Conservation (phyloP, 768 basidiomycete species). For the Rhizopogon salebrosus region DNA sequence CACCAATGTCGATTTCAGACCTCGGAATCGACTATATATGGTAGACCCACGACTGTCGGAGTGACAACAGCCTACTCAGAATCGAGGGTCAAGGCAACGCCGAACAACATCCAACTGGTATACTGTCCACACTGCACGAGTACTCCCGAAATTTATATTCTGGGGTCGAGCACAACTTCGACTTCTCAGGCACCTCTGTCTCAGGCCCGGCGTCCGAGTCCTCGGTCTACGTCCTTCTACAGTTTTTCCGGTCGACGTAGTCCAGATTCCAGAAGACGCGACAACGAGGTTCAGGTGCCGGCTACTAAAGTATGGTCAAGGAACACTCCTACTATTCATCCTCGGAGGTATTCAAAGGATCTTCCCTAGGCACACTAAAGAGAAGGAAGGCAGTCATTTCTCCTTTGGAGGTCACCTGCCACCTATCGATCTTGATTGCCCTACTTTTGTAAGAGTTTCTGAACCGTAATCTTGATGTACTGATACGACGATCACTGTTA, state of each 20-base stretch:
- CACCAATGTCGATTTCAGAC: no score
- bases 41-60: no score
- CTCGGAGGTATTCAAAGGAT: conserved; percentile 4
- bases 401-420: not conserved
- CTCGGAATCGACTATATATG: no score
- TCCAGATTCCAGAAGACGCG: not conserved
- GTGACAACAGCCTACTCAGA: no score
- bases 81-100: conserved; percentile 7
- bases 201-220: not conserved
- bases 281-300: not conserved
- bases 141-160: conserved; percentile 3
- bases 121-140: conserved; percentile 3
- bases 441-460: conserved; percentile 6
- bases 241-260: conserved; percentile 5
- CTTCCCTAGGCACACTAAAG: no score
- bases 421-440: not conserved
- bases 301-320: not conserved
- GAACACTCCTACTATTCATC: not conserved
- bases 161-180: not conserved
- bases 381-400: no score
- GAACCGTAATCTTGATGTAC: not conserved
- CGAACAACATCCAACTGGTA: not conserved
- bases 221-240: conserved; percentile 7
- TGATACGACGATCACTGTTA: not conserved
- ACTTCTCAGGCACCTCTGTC: conserved; percentile 2